Percentiles rank a stretch among this genome's conserved stretches.
These are phyloP conservation scores for Cryptococcus deneoformans DNA, from an alignment of 1,284 basidiomycete genomes.

Conservation along the genomic window DNA sequence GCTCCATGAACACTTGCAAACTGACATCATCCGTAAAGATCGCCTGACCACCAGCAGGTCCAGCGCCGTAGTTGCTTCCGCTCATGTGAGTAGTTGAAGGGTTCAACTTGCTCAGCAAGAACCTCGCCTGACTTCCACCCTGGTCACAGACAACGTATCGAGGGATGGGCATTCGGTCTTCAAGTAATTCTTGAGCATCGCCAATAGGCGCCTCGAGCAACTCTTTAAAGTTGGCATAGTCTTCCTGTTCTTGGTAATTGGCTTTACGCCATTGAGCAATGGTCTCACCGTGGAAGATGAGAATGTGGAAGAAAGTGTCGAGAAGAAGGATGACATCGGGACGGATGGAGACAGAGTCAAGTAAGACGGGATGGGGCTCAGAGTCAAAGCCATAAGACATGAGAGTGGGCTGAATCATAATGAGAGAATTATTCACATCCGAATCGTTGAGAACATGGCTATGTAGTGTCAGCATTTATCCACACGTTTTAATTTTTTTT, in stretches of 20 bases:
- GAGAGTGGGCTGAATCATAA: constrained; percentile 99
- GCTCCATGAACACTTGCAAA: constrained; percentile 95
- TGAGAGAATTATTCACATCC: constrained; percentile 98
- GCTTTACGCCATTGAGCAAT: constrained; percentile 98
- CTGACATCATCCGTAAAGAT: constrained; percentile 99
- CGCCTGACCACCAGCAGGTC: constrained; percentile 73
- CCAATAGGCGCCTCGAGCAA: constrained; percentile 75
- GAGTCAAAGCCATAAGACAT: constrained; percentile 98
- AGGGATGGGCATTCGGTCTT: constrained; percentile 94
- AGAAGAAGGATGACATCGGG: constrained; percentile 96
- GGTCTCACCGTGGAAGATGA: constrained; percentile 99
- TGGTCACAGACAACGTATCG: constrained; percentile 98
- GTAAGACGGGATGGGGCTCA: constrained; percentile 83
- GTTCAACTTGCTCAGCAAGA: constrained; percentile 94
- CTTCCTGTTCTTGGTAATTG: constrained; percentile 99
- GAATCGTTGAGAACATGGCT: constrained; percentile 96
- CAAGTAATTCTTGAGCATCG: constrained; percentile 81
- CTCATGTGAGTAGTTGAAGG: constrained; percentile 98
- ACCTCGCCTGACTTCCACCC: constrained; percentile 95
- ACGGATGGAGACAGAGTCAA: constrained; percentile 97
- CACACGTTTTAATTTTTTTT: too few species aligned
- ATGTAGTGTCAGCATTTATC: constrained; percentile 6
- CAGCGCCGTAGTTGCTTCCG: constrained; percentile 69
- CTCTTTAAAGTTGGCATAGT: constrained; percentile 98
- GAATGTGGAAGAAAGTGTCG: constrained; percentile 99